phyloP scores from a whole-genome alignment of 2,329 filamentous ascomycete species.

The Lecanosticta acicola region DNA sequence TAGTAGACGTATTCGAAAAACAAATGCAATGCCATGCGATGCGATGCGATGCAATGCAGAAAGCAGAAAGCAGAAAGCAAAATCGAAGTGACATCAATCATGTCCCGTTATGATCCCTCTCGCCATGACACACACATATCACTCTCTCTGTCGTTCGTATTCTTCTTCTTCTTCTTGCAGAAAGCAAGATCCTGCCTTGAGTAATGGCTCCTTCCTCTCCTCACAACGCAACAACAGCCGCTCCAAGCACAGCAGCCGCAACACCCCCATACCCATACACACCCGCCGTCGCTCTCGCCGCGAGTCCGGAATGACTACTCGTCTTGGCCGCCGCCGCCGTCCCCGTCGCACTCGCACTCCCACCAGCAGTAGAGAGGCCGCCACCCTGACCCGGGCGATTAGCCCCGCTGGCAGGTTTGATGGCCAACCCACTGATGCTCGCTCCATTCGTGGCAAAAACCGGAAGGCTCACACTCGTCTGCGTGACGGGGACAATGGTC shows the following conservation, averaged over 20 bases:
- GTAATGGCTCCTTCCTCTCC: too few species aligned
- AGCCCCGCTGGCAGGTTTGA: conserved; percentile 50
- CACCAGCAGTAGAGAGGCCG: conserved; percentile 20
- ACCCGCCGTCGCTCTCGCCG: conserved; percentile 11
- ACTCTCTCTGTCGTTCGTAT: too few species aligned
- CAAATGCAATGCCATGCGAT: too few species aligned
- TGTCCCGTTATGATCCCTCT: too few species aligned
- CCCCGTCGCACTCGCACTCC: conserved; percentile 5
- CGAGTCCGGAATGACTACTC: too few species aligned
- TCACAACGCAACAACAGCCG: conserved; percentile 22
- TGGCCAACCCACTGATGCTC: conserved; percentile 58
- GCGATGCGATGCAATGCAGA: neutral
- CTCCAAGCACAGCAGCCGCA: conserved; percentile 24
- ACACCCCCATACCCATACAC: conserved; percentile 13
- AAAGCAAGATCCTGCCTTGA: too few species aligned
- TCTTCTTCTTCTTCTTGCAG: too few species aligned
- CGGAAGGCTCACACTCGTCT: conserved; percentile 51
- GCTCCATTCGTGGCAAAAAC: conserved; percentile 54
- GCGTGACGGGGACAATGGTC: conserved; percentile 53
- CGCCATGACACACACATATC: too few species aligned
- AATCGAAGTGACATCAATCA: too few species aligned
- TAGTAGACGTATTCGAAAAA: too few species aligned
- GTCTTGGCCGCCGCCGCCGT: too few species aligned
- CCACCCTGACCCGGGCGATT: conserved; percentile 50
- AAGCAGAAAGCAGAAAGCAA: too few species aligned